Evolutionary conservation across 768 basidiomycete genomes (phyloP).

Genomic region (Leucosporidium scottii): DNA sequence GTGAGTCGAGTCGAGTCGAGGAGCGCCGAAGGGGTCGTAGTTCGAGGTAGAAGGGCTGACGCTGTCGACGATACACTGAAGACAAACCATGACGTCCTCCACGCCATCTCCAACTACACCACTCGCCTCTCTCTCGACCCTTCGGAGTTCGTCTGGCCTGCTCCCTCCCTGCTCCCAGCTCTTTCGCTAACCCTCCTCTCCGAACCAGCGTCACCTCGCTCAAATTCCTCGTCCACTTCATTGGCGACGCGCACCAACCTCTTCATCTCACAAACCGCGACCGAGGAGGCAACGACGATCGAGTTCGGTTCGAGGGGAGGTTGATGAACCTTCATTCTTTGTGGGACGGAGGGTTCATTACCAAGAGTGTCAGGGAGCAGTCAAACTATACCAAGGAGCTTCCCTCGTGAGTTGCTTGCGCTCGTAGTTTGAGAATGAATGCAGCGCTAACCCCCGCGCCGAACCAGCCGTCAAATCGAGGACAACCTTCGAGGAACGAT

Average conservation of each 20-base stretch:
- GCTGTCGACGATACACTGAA: too few species aligned
- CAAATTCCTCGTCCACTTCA: constrained; percentile 85
- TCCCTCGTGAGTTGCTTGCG: constrained; percentile 59
- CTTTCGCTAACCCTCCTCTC: background rate
- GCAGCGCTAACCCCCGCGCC: constrained; percentile 63
- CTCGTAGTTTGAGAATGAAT: too few species aligned
- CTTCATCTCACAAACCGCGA: constrained; percentile 82
- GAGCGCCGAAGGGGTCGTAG: too few species aligned
- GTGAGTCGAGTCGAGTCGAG: too few species aligned
- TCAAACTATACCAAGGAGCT: constrained; percentile 75
- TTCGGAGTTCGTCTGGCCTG: constrained; percentile 11
- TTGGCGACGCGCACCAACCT: constrained; percentile 87
- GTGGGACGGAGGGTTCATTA: constrained; percentile 68
- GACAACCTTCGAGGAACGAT: constrained; percentile 23
- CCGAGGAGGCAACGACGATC: constrained; percentile 72
- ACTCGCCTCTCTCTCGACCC: constrained; percentile 19
- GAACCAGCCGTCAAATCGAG: constrained; percentile 22
- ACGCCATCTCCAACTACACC: constrained; percentile 63
- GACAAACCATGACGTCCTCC: constrained; percentile 59
- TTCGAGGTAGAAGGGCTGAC: too few species aligned
- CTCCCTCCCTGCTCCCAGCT: background rate
- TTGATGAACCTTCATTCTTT: constrained; percentile 27
- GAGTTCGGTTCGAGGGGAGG: constrained; percentile 27
- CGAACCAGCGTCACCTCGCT: constrained; percentile 54
- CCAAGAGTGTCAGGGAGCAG: constrained; percentile 68